Base-by-base conservation (phyloP, 2,329 filamentous ascomycete species). In the Colletotrichum sp. region DNA sequence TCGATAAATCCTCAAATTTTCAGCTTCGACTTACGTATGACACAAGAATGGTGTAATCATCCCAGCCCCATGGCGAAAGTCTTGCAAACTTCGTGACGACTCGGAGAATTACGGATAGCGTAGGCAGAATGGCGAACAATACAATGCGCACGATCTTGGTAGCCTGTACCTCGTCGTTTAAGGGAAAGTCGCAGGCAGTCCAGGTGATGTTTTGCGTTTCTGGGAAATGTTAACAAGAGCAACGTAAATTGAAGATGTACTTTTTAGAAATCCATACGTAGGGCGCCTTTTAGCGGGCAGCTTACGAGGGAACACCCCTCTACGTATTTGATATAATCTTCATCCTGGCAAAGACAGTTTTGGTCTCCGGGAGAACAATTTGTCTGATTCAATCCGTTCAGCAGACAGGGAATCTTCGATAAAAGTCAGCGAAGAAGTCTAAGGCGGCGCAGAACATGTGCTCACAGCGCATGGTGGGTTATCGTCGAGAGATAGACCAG, bases 401-500 rank as follows among this genome's bases (percentile, higher is more conserved):
- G n/a, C 27, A 76, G 29, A 12, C 73, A 76, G 6, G 73, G 73
- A 5, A 73, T 36, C 73, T 76, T 76, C 4, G n/a, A 2, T 15
- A 8, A 16, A 13, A 16, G 64, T 76, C 13, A 76, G n/a, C 5
- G 8, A 1, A 8, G 3, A 5, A 6, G 2, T 59, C 27, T 8
- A 25, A 3, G 15, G 11, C 5, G 32, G 3, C 12, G 9, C 12
- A 27, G 13, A 4, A 5, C 2, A 22, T 12, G 2, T 19, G 34
- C 73, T 73, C 52, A 76, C 73, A 30, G 73, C 70, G 29, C 73
- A 76, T 19, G 29, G 32, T 2, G 70, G 73, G 5, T 69, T 73
- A 8, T 73, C 64, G n/a, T 64, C 27, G 25, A 76, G 55, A 32
- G 65, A 69, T 4, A 76, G 15, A 1, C 64, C 59, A 15, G 73